Base-by-base conservation (phyloP, 2,329 filamentous ascomycete genomes). In the Colletotrichum gloeosporioides region DNA sequence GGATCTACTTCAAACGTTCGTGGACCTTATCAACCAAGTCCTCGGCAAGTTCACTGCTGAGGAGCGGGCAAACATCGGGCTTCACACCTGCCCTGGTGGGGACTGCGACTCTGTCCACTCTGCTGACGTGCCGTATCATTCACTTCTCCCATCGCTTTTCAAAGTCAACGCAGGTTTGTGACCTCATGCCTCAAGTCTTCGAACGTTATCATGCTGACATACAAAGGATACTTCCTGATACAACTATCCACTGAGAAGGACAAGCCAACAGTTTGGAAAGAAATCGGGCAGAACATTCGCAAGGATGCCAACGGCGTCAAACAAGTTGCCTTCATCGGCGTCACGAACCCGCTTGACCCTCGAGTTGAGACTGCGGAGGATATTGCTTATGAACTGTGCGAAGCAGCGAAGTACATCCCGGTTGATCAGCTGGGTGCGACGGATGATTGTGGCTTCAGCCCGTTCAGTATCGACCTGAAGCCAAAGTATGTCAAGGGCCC, bases 171-270 rank as follows among this genome's bases (percentile, higher is more conserved):
- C 22, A 57, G 53, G 53, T 57, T 6, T 25, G 53, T 57, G 18
- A 49, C 0, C 0, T 4, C 2, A 9, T 27, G 22, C 3, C 53
- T 57, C 18, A 6, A 44, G 0, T 44, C 3, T 18, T 36, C 7
- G 10, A 2, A 4, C 31, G 12, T 12, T 1, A 32, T 32, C 31
- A 32, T 32, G 12, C 31, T 32, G 10, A 32, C 10, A 32, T 1
- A n/a, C 16, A 16, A 18, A 53, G 49, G 53, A 27, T 57, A 57
- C 25, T 57, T 57, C 53, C 15, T 57, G 13, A 57, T 57, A 25
- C 53, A 57, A 8, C 53, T 57, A 10, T 57, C 53, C 4, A 15
- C 53, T 15, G 53, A 57, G 25, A 57, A 57, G 1, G 53, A 57
- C 53, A 57, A 57, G 22, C n/a, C 8, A 8, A 5, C 53, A 8